Evolutionary conservation across 2,329 filamentous ascomycete genomes (phyloP), one percentile per base, ranked within the genome.

Genomic region (Acrocalymma vagum): DNA sequence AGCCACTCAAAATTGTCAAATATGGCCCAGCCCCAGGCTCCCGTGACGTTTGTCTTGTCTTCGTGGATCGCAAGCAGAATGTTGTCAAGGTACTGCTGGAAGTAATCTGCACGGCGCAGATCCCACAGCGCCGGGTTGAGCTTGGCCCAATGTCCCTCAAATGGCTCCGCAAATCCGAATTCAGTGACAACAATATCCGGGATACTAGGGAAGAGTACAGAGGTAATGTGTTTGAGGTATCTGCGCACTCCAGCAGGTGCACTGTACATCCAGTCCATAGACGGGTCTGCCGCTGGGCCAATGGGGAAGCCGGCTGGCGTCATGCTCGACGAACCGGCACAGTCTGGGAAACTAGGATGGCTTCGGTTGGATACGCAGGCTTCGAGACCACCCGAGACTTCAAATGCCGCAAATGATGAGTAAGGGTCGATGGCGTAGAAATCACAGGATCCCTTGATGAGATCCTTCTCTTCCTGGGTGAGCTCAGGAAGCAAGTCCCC

Each of bases 361-460:
- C 67, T 69, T 24, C 62, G 58, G 52, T 77, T 75, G 9, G 58
- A 59, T 1, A 63, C 63, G 50, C 75, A 78, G 6, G 65, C 66
- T n/a, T 68, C 65, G 16, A 68, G 50, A 16, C 63, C 67, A 27
- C 67, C 65, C 9, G 42, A 24, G 24, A 68, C 50, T 35, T 58
- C 63, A 36, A 58, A 62, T 3, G 64, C 67, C 10, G 57, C 48
- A 36, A 66, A 67, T 3, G 54, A 58, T 2, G 62, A 57, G 48
- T 68, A 67, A 0, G 62, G 56, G 29, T 74, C 72, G 25, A 73
- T 72, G 29, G 72, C 71, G 38, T 67, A 74, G 50, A 73, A 74
- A 48, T 74, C 72, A 41, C 71, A 74, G 20, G 66, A 70, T 1
- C 71, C 72, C 41, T 73, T 73, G 49, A 74, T 71, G 38, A 73